phyloP scores from a whole-genome alignment of 148 eudicot species.

The Silene conica region DNA sequence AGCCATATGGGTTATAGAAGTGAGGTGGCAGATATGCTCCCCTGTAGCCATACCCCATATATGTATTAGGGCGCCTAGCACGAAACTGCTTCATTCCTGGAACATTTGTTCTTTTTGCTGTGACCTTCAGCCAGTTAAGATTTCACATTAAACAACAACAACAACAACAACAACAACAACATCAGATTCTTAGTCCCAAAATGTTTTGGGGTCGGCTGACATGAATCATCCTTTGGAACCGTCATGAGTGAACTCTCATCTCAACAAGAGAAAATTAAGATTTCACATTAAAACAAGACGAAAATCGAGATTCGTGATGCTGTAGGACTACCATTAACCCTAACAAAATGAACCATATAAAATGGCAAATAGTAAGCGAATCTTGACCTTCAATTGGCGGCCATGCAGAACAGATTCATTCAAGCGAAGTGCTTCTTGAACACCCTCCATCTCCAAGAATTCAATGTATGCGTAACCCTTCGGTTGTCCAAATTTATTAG shows the following conservation, averaged over 20 bases:
- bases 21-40: constrained; percentile 68
- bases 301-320: background rate
- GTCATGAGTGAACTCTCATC: too few relatives aligned
- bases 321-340: background rate
- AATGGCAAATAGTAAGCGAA: background rate
- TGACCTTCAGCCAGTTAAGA: constrained; percentile 27
- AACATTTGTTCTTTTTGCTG: constrained; percentile 55
- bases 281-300: background rate
- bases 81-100: constrained; percentile 95
- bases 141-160: constrained; percentile 1
- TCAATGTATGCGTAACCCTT: constrained; percentile 92
- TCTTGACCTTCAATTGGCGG: constrained; percentile 71
- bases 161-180: too few relatives aligned
- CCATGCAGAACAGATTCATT: constrained; percentile 87
- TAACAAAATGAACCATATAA: background rate
- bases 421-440: constrained; percentile 69
- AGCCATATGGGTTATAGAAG: constrained; percentile 77
- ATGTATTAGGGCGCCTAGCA: constrained; percentile 59
- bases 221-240: too few relatives aligned
- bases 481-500: constrained; percentile 78
- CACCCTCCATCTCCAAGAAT: constrained; percentile 75
- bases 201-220: too few relatives aligned
- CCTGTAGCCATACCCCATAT: constrained; percentile 53
- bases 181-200: too few relatives aligned
- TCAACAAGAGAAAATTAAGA: too few relatives aligned